Percentiles rank a stretch among this genome's conserved stretches.
These are phyloP conservation scores for Guadua angustifolia DNA, from an alignment of 176 grass and related monocot species.

Conservation along the genomic window DNA sequence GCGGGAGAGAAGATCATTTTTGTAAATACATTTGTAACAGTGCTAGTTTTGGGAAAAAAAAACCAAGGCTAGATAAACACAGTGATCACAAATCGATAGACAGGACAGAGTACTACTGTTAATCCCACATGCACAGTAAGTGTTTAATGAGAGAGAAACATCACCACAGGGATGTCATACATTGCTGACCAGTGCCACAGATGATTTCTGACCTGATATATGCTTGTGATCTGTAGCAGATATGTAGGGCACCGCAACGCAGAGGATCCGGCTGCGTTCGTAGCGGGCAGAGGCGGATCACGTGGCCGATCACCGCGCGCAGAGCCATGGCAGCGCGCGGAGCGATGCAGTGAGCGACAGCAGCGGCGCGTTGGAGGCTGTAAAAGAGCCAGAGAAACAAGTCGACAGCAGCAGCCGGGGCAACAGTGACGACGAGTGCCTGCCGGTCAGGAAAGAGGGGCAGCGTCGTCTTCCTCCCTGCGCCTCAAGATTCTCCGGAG, in stretches of 20 bases:
- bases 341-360: too few species aligned
- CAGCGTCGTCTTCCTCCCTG: conserved; percentile 27
- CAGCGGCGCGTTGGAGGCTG: conserved; percentile 3
- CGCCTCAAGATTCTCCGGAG: neutral
- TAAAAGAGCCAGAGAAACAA: neutral
- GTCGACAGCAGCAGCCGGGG: neutral
- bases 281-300: neutral
- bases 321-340: neutral
- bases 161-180: neutral
- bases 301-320: neutral
- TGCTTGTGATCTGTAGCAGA: too few species aligned
- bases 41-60: too few species aligned
- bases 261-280: neutral
- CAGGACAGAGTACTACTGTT: too few species aligned
- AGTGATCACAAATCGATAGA: too few species aligned
- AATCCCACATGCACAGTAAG: too few species aligned
- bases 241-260: neutral
- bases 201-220: neutral
- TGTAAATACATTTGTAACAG: too few species aligned
- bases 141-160: neutral
- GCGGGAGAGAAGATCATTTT: too few species aligned
- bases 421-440: neutral
- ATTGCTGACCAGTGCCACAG: neutral
- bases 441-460: neutral
- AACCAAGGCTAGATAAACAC: too few species aligned